Base-by-base conservation (phyloP, 225 moss, liverwort and hornwort species). In the Sphagnum contortum region DNA sequence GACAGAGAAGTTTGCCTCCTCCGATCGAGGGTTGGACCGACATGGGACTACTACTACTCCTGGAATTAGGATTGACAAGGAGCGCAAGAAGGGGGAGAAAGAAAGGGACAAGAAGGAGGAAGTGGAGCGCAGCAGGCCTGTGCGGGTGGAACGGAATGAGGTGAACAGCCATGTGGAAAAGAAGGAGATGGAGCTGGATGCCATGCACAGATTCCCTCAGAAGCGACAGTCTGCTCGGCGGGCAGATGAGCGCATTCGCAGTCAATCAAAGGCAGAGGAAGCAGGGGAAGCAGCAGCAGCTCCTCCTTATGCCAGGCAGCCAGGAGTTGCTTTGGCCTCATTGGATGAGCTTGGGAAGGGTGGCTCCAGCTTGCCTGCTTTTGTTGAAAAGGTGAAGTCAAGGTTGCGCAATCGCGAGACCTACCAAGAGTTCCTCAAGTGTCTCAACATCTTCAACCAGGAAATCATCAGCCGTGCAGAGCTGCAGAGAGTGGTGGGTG, bases 361-460 rank as follows among this genome's bases (percentile, higher is more conserved):
- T 60, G 72, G 62, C 52, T 73, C 77, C 3, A 78, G 70, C 45
- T 29, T 29, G 29, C 60, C 6, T 52, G 52, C 90, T 12, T 79
- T 95, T 61, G 92, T 95, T 69, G 95, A 95, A 60, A 95, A 90
- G 76, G 95, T 95, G 70, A 95, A 95, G 55, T 66, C 80, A 50
- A 86, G 90, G 70, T 68, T 95, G 7, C 95, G 95, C 46, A 90
- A 78, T 57, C 92, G 83, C n/a, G 92, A 92, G 54, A 81, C 83
- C 2, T 95, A 95, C 70, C 95, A 95, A 76, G 92, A 95, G 79
- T 95, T 95, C 62, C 72, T 95, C 45, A 92, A 92, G 76, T 95
- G 95, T 64, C 76, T 95, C 61, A 92, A 95, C 75, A 95, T 95
- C 69, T 95, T 95, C 75, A 92, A 82, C 68, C 86, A 90, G 71